These are phyloP conservation scores for Helicocarpus griseus DNA, from an alignment of 2,329 filamentous ascomycete species.

Conservation along the genomic window DNA sequence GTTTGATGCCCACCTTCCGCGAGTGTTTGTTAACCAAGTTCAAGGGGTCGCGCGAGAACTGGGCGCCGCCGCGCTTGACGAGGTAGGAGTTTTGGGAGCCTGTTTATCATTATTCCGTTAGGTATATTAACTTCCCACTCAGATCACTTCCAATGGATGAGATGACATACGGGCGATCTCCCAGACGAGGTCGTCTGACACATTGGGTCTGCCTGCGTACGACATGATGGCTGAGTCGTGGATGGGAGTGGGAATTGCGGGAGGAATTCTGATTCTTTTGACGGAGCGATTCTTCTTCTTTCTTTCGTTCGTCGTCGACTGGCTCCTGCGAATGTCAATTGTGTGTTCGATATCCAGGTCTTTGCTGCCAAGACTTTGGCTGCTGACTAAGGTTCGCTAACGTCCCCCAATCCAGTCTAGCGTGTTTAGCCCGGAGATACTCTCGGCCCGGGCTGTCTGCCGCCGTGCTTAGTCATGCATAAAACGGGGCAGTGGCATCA, in stretches of 20 bases:
- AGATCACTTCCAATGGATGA: neutral
- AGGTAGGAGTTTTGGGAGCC: constrained; percentile 84
- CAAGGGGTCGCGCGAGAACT: constrained; percentile 88
- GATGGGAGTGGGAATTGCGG: neutral
- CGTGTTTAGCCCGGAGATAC: neutral
- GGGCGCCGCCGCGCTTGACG: constrained; percentile 80
- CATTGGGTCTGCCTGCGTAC: constrained; percentile 52
- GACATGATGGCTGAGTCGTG: no score
- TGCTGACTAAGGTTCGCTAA: constrained; percentile 25
- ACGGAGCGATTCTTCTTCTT: no score
- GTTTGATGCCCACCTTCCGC: constrained; percentile 59
- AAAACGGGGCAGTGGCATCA: no score
- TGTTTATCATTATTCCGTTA: constrained; percentile 29
- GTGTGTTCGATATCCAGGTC: neutral
- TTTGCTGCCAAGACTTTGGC: neutral
- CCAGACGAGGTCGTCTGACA: constrained; percentile 90
- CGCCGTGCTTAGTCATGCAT: neutral
- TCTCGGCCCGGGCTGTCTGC: neutral
- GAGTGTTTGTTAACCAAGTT: constrained; percentile 89
- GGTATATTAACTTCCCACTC: neutral
- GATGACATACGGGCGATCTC: constrained; percentile 76
- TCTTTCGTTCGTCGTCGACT: neutral
- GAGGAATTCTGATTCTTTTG: neutral
- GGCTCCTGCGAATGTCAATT: neutral
- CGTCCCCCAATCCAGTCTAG: constrained; percentile 25